Base-by-base conservation (phyloP, 2,329 filamentous ascomycete species). In the Cladosporium colombiae region DNA sequence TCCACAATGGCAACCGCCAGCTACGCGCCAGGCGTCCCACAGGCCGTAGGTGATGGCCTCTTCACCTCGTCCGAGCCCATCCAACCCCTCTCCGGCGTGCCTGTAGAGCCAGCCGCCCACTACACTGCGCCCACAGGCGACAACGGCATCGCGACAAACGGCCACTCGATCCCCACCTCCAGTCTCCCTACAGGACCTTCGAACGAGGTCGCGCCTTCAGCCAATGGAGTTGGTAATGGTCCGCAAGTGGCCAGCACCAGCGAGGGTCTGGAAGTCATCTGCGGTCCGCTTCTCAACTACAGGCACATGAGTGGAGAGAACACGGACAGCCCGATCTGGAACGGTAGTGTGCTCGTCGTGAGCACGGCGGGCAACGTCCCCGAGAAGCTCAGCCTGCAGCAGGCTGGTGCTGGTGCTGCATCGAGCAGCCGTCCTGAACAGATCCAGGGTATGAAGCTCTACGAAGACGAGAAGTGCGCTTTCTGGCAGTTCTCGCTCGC, bases 321-420 rank as follows among this genome's bases (percentile, higher is more conserved):
- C 63, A 74, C 77, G 2, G 76, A 78, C 31, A 74, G 72, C 58
- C 81, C 81, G 46, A 80, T 79, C 49, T 98, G 94, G 93, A 83
- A 91, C 72, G 93, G 94, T 66, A 96, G 92, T 76, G 91, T 96
- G 8, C 81, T 97, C 72, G 81, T 97, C 59, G 92, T 97, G 62
- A 91, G 89, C 18, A 88, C 85, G 61, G 90, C 92, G 5, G 90
- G 90, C 27, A 88, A 86, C 73, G 81, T 82, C 23, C 84, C 86
- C 68, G 83, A 85, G 0, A 80, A 84, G 68, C 87, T 96, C 49
- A 82, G 83, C 29, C 78, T 94, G 70, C 78, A 76, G 18, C 79
- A 80, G 21, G 78, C 73, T 35, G 62, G 73, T 72, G 68, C 65
- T 67, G 62, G 73, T 72, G 68, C 65, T 67, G 57, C 69, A 62